Evolutionary conservation across 768 basidiomycete genomes (phyloP).

Genomic region (Suillus variegatus): DNA sequence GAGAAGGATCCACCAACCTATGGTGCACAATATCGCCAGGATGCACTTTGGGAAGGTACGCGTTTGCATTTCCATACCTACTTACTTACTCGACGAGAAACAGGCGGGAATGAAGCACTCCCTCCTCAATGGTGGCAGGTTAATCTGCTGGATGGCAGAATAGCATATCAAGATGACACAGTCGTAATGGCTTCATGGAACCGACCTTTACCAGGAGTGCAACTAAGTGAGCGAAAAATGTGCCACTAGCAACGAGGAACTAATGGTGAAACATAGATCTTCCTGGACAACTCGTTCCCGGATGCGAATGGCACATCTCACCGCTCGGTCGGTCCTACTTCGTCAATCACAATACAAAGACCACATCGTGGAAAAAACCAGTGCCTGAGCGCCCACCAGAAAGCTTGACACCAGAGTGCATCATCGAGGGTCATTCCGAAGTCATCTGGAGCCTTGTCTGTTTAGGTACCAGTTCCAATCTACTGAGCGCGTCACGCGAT

Average conservation of each 20-base stretch:
- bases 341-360: neutral
- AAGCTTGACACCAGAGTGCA: neutral
- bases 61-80: no score
- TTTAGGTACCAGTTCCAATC: neutral
- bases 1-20: neutral
- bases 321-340: neutral
- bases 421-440: neutral
- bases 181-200: neutral
- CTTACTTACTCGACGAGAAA: neutral
- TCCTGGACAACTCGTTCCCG: neutral
- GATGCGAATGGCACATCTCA: slow-evolving; percentile 1
- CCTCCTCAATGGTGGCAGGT: neutral
- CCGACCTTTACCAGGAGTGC: neutral
- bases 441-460: neutral
- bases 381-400: neutral
- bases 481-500: neutral
- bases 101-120: neutral
- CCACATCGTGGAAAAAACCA: neutral
- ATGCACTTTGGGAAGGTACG: neutral
- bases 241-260: neutral
- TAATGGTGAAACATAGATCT: neutral
- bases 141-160: neutral
- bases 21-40: neutral
- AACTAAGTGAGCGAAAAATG: neutral
- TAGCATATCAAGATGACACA: neutral